phyloP scores from a whole-genome alignment of 345 rosid genomes.

The Lepidium africanum region DNA sequence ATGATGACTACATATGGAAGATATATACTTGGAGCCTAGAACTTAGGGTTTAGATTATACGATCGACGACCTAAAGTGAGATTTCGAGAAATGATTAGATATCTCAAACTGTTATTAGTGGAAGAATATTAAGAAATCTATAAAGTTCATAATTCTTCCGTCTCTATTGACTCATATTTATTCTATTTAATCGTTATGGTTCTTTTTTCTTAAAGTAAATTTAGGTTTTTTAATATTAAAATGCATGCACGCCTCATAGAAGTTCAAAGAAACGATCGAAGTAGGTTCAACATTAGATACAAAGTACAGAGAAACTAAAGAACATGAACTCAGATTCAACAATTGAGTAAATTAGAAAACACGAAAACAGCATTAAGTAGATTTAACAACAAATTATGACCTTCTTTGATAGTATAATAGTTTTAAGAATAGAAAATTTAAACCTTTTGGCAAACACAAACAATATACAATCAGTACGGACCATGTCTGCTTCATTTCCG shows the following conservation, averaged over 20 bases:
- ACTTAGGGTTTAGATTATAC: not conserved
- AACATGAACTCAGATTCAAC: no score
- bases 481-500: not conserved
- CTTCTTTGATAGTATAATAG: no score
- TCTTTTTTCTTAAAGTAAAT: no score
- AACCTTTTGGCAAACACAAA: not conserved
- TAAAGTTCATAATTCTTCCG: not conserved
- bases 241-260: no score
- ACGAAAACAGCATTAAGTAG: no score
- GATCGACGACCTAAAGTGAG: slow-evolving; percentile 13
- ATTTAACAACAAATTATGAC: no score
- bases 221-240: no score
- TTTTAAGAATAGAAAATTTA: no score
- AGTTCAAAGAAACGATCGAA: no score
- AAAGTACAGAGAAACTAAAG: no score
- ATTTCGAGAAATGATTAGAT: slow-evolving; percentile 11
- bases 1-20: slow-evolving; percentile 18
- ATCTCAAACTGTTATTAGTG: not conserved
- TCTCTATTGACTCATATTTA: not conserved
- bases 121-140: slow-evolving; percentile 5
- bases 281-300: no score
- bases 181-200: not conserved
- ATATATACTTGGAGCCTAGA: not conserved
- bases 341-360: no score
- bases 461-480: not conserved